A percentile compares a stretch with the other conserved stretches of the same genome.
Conservation (phyloP, 352 stramenopile species). For the Thalassiosira hispida region DNA sequence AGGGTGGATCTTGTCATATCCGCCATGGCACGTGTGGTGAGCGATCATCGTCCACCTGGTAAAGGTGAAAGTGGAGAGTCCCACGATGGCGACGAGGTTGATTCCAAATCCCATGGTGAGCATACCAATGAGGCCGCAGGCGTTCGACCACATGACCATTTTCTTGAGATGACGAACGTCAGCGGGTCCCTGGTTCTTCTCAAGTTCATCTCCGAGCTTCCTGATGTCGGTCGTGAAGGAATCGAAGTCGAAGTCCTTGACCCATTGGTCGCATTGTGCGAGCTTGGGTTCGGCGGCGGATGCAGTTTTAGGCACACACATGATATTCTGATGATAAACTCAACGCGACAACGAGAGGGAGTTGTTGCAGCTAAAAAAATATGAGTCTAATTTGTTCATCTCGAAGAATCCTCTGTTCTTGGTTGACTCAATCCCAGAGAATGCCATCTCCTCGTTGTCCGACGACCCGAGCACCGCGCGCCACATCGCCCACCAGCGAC, state of each 20-base stretch:
- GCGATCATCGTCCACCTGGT: conserved; percentile 86
- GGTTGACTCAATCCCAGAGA: too few species aligned
- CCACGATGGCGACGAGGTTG: conserved; percentile 75
- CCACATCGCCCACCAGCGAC: too few species aligned
- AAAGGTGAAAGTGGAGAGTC: conserved; percentile 81
- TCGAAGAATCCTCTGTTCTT: too few species aligned
- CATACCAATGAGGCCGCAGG: conserved; percentile 71
- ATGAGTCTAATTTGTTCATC: not conserved
- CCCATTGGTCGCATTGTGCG: conserved; percentile 73
- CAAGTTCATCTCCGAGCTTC: conserved; percentile 78
- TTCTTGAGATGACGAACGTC: conserved; percentile 87
- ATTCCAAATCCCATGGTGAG: conserved; percentile 80
- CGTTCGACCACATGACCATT: conserved; percentile 84
- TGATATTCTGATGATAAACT: conserved; percentile 24
- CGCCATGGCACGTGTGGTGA: conserved; percentile 86
- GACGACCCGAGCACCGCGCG: too few species aligned
- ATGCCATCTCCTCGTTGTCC: too few species aligned
- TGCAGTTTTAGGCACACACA: conserved; percentile 35
- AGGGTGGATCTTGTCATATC: conserved; percentile 82
- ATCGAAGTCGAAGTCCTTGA: conserved; percentile 82
- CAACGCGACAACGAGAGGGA: not conserved
- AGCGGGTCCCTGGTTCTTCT: conserved; percentile 72
- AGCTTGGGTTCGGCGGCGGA: conserved; percentile 39
- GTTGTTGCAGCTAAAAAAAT: conserved; percentile 17
- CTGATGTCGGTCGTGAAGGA: conserved; percentile 79